phyloP scores from a whole-genome alignment of 1,284 basidiomycete species.

The Tylopilus microsporus region DNA sequence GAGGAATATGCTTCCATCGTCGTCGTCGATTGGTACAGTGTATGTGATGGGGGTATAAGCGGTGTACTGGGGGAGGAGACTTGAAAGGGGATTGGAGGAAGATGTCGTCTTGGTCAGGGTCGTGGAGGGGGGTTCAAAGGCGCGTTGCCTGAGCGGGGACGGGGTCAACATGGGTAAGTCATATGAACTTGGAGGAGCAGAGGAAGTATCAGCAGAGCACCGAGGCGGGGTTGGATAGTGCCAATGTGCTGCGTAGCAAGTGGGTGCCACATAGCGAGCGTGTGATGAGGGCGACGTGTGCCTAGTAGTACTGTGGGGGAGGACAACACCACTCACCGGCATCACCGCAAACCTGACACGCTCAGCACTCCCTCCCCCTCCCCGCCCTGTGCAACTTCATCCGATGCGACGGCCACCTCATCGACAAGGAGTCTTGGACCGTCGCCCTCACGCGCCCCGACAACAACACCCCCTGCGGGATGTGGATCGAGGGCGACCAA shows the following conservation, averaged over 20 bases:
- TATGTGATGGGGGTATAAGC: constrained; percentile 30
- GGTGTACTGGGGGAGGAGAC: constrained; percentile 41
- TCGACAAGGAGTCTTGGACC: constrained; percentile 31
- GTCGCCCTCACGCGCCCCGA: constrained; percentile 23
- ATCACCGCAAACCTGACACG: too few relatives aligned
- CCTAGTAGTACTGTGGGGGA: constrained; percentile 32
- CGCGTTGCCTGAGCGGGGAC: constrained; percentile 51
- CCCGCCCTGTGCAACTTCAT: constrained; percentile 19
- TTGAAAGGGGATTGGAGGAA: constrained; percentile 54
- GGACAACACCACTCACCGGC: constrained; percentile 15
- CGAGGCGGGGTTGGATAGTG: constrained; percentile 39
- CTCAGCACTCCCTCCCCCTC: not conserved
- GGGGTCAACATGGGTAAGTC: constrained; percentile 58
- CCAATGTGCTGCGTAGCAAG: too few relatives aligned
- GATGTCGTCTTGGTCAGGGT: constrained; percentile 42
- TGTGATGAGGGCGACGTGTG: constrained; percentile 28
- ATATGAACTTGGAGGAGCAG: constrained; percentile 36
- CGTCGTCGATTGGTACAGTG: constrained; percentile 49
- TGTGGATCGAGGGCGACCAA: constrained; percentile 34
- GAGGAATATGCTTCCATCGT: constrained; percentile 55
- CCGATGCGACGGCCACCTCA: constrained; percentile 25
- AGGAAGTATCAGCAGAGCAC: constrained; percentile 19
- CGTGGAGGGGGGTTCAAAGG: constrained; percentile 34
- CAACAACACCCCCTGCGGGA: constrained; percentile 26
- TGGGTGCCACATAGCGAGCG: too few relatives aligned